phyloP scores from a whole-genome alignment of 345 rosid genomes.

The Linum tenue region DNA sequence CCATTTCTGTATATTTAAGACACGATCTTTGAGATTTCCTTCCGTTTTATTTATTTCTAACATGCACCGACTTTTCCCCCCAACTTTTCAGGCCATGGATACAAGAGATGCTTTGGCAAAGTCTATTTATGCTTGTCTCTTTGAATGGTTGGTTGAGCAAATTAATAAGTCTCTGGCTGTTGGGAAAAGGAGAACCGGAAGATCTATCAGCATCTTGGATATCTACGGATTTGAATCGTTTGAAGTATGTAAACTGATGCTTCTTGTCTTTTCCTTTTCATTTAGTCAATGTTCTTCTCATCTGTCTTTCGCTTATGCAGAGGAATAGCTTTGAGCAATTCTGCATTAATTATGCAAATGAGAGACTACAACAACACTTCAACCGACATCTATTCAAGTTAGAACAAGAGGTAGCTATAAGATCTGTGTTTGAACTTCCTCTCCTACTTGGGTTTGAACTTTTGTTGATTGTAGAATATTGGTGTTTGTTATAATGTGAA shows the following conservation, averaged over 20 bases:
- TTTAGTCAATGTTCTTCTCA: constrained; percentile 10
- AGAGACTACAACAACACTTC: constrained; percentile 97
- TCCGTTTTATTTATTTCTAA: neutral
- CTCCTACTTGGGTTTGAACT: neutral
- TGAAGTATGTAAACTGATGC: constrained; percentile 43
- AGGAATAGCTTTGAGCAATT: constrained; percentile 98
- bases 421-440: neutral
- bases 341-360: constrained; percentile 97
- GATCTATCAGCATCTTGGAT: constrained; percentile 99
- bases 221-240: constrained; percentile 98
- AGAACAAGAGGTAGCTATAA: constrained; percentile 77
- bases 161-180: constrained; percentile 91
- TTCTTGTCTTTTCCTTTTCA: neutral
- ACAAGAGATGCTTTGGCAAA: constrained; percentile 94
- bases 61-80: constrained; percentile 6
- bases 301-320: constrained; percentile 37
- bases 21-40: too few relatives aligned
- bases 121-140: constrained; percentile 82
- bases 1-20: too few relatives aligned
- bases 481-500: too few relatives aligned
- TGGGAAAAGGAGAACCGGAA: constrained; percentile 86
- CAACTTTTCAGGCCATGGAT: constrained; percentile 58
- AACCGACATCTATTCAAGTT: constrained; percentile 95
- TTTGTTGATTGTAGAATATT: neutral
- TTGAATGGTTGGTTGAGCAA: constrained; percentile 95